phyloP scores from a whole-genome alignment of 2,329 filamentous ascomycete species.

The Cytospora mali region DNA sequence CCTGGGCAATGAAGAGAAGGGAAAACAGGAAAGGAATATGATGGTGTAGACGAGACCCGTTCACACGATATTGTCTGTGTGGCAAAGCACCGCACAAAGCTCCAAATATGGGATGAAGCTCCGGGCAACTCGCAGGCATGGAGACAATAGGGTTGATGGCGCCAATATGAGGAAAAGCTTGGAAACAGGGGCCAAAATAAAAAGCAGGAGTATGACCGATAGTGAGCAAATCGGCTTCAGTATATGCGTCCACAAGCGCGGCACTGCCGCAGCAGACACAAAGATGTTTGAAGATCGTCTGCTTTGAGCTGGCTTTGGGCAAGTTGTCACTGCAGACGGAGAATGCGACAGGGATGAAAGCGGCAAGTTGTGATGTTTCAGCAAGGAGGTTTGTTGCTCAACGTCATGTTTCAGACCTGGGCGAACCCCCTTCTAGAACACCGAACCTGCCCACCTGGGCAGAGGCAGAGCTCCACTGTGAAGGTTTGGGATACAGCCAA shows the following conservation, averaged over 20 bases:
- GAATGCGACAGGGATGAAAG: conserved; percentile 7
- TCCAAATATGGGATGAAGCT: conserved; percentile 4
- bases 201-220: conserved; percentile 9
- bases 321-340: conserved; percentile 7
- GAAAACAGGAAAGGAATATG: background rate
- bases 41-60: conserved; percentile 9
- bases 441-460: background rate
- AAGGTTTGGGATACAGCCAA: background rate
- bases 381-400: conserved; percentile 2
- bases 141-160: background rate
- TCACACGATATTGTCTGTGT: conserved; percentile 2
- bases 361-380: conserved; percentile 20
- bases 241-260: background rate
- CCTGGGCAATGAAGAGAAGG: conserved; percentile 8
- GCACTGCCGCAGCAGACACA: background rate
- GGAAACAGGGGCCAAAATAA: background rate
- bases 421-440: conserved; percentile 7
- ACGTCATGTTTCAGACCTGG: conserved; percentile 20
- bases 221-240: conserved; percentile 1
- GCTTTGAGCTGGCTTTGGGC: conserved; percentile 9
- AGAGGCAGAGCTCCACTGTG: background rate
- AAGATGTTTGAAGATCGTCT: conserved; percentile 14
- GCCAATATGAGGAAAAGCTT: conserved; percentile 4
- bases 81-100: background rate
- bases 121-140: background rate